Evolutionary conservation across 2,329 filamentous ascomycete genomes (phyloP).

Genomic region (Penicillium sp.): DNA sequence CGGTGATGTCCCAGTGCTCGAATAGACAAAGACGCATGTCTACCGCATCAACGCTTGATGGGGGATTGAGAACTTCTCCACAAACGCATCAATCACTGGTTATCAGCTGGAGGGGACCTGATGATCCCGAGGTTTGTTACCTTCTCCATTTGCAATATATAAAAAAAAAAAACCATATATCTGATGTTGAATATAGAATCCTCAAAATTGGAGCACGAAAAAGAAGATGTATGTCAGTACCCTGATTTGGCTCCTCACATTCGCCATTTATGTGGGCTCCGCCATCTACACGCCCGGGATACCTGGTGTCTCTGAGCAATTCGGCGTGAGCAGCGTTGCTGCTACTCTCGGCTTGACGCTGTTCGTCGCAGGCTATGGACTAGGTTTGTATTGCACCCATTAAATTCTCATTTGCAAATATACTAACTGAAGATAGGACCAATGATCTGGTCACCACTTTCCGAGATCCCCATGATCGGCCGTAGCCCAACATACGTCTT

Average conservation of each 20-base stretch:
- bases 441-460: conserved; percentile 50
- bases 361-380: conserved; percentile 54
- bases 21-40: conserved; percentile 7
- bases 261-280: conserved; percentile 57
- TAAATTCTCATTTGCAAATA: neutral
- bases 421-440: conserved; percentile 39
- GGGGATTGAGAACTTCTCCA: neutral
- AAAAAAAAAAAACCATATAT: neutral
- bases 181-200: conserved; percentile 39
- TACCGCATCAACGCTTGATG: neutral
- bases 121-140: conserved; percentile 20
- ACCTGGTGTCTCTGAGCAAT: conserved; percentile 44
- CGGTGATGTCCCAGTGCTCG: conserved; percentile 24
- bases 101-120: conserved; percentile 20
- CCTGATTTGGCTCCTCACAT: conserved; percentile 52
- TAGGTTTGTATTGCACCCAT: conserved; percentile 24
- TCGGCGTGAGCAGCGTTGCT: conserved; percentile 51
- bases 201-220: conserved; percentile 50
- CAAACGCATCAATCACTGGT: conserved; percentile 7
- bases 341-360: conserved; percentile 55
- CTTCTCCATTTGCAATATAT: neutral
- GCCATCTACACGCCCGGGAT: conserved; percentile 57
- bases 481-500: conserved; percentile 55
- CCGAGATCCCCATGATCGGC: conserved; percentile 56
- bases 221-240: conserved; percentile 53